phyloP scores from a whole-genome alignment of 1,139 yeast species.

The Yamadazyma sp. region DNA sequence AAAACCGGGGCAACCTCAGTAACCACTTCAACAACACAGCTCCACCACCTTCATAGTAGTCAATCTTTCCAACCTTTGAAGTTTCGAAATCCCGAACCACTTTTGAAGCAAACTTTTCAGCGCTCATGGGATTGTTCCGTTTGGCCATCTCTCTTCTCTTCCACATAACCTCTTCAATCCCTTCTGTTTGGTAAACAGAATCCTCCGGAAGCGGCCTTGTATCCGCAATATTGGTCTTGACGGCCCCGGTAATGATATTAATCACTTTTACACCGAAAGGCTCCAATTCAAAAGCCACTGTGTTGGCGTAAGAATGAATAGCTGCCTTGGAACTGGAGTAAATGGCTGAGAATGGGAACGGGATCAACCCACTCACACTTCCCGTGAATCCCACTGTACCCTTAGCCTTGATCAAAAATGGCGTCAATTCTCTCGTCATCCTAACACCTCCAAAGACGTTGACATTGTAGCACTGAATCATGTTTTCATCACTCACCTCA shows the following conservation, averaged over 20 bases:
- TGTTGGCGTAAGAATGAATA: slow-evolving; percentile 66
- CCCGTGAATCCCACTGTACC: slow-evolving; percentile 79
- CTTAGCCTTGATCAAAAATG: slow-evolving; percentile 60
- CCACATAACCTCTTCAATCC: slow-evolving; percentile 47
- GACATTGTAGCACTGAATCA: slow-evolving; percentile 59
- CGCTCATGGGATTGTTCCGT: slow-evolving; percentile 57
- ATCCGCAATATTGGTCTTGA: slow-evolving; percentile 61
- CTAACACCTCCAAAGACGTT: slow-evolving; percentile 72
- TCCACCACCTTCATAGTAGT: slow-evolving; percentile 56
- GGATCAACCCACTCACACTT: slow-evolving; percentile 62
- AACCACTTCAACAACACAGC: slow-evolving; percentile 39
- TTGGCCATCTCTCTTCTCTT: slow-evolving; percentile 62
- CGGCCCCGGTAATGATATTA: slow-evolving; percentile 50
- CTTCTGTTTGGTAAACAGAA: slow-evolving; percentile 55
- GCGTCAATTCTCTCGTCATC: slow-evolving; percentile 57
- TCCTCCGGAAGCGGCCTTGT: slow-evolving; percentile 52
- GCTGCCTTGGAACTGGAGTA: slow-evolving; percentile 80
- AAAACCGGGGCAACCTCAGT: slow-evolving; percentile 45
- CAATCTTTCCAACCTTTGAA: slow-evolving; percentile 38
- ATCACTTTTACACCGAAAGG: slow-evolving; percentile 73
- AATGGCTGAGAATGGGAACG: slow-evolving; percentile 70
- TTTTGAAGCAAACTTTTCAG: slow-evolving; percentile 54
- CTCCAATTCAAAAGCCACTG: slow-evolving; percentile 63
- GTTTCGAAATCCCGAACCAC: slow-evolving; percentile 52
- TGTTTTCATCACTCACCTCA: slow-evolving; percentile 60